Evolutionary conservation across 2,329 filamentous ascomycete species (phyloP).

Genomic region (Cladosporium sp.): DNA sequence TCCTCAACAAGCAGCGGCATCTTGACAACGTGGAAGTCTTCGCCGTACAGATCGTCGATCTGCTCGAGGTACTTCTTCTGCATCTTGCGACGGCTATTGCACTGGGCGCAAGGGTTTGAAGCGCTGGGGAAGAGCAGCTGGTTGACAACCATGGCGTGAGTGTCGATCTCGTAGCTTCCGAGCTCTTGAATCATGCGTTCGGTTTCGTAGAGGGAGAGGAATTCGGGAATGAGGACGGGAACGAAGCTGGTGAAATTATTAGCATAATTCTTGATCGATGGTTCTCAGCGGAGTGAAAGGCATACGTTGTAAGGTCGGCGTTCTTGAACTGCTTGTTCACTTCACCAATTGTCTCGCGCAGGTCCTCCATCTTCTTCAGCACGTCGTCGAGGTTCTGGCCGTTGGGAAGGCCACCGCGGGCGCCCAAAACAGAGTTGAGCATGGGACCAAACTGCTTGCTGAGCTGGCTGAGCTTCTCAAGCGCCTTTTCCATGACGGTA

Average conservation of each 20-base stretch:
- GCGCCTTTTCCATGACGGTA: slow-evolving; percentile 93
- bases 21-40: slow-evolving; percentile 98
- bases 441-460: slow-evolving; percentile 93
- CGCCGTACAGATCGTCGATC: slow-evolving; percentile 92
- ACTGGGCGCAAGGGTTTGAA: slow-evolving; percentile 86
- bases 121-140: slow-evolving; percentile 90
- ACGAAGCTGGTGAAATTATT: slow-evolving; percentile 56
- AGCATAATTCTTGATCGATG: neutral
- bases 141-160: slow-evolving; percentile 96
- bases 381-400: slow-evolving; percentile 91
- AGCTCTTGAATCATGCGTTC: slow-evolving; percentile 99
- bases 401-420: slow-evolving; percentile 72
- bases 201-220: slow-evolving; percentile 94
- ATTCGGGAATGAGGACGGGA: slow-evolving; percentile 97
- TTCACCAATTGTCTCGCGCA: slow-evolving; percentile 88
- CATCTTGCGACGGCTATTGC: slow-evolving; percentile 92
- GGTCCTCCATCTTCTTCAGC: slow-evolving; percentile 87
- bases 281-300: neutral
- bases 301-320: slow-evolving; percentile 73
- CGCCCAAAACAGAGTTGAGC: slow-evolving; percentile 86
- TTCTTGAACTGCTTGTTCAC: slow-evolving; percentile 99
- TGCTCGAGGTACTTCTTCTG: slow-evolving; percentile 99
- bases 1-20: slow-evolving; percentile 96
- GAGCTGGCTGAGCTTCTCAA: slow-evolving; percentile 94
- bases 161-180: slow-evolving; percentile 88